Evolutionary conservation across 176 grass and related monocot species (phyloP).

Genomic region (Lolium perenne): DNA sequence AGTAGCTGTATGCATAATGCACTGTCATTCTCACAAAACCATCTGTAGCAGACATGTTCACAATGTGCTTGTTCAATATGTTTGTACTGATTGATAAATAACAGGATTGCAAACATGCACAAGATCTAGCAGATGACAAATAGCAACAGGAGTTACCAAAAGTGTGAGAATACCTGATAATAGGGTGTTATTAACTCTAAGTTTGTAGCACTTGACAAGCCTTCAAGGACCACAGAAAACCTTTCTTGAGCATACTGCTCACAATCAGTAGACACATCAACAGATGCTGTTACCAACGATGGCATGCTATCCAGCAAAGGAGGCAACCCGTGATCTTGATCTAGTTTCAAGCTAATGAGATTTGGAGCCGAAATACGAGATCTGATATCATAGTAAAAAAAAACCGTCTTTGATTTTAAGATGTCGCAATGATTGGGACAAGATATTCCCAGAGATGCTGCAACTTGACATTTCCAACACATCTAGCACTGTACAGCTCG

Average conservation of each 20-base stretch:
- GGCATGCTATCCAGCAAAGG: neutral
- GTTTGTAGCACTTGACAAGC: neutral
- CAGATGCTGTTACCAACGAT: neutral
- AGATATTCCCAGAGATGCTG: no score
- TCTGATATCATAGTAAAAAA: neutral
- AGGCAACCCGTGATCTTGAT: neutral
- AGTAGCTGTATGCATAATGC: neutral
- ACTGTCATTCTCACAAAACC: neutral
- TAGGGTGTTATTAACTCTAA: neutral
- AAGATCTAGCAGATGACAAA: neutral
- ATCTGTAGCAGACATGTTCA: neutral
- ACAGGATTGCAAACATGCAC: neutral
- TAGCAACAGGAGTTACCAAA: neutral
- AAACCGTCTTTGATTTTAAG: neutral
- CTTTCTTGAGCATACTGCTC: neutral
- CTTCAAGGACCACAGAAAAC: neutral
- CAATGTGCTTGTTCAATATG: neutral
- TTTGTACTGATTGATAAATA: neutral
- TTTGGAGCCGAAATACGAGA: neutral
- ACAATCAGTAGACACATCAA: neutral
- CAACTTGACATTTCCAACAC: no score
- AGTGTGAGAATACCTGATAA: neutral
- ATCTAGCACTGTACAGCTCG: no score
- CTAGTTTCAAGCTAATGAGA: constrained; percentile 1
- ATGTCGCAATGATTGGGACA: neutral